Evolutionary conservation across 2,329 filamentous ascomycete genomes (phyloP), one percentile per base, ranked within the genome.

Genomic region (Botrytis deweyae): DNA sequence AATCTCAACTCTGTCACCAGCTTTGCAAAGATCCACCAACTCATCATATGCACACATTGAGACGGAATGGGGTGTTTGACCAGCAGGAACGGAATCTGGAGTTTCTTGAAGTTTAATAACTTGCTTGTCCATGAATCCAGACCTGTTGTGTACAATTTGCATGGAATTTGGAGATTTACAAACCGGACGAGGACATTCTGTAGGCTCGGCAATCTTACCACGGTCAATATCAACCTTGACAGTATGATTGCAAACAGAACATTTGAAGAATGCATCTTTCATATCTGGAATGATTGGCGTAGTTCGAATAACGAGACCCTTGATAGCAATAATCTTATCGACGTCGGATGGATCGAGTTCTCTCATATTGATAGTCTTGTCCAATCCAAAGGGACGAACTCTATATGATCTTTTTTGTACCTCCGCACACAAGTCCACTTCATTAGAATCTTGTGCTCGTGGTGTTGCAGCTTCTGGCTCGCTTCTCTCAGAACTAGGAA

Each of bases 101-200:
- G 96, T 99, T 83, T 99, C 96, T 83, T 99, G 96, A 59, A 99
- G 87, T 83, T 99, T 99, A 84, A 99, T 97, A 74, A 99, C 94
- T 82, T 99, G 96, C 85, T 99, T 99, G 82, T 99, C 96, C 72
- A 95, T 92, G 80, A 99, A 99, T 14, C 89, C 89, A 78, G 94
- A 98, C 75, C 96, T 91, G 83, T 99, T 99, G 86, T 99, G 96
- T 33, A 98, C 88, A 78, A 99, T 97, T 81, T 98, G 93, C 95
- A 99, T 98, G 2, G 95, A 97, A 84, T 99, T 98, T 81, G 91
- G 92, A 72, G 92, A 91, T 68, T 89, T 87, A 84, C 96, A 99
- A 72, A 92, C 89, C 38, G 89, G 87, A 72, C 96, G 92, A 36
- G 95, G 94, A 81, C 96, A 99, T 78, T 91, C 88, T 0, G 94